Evolutionary conservation across 257 asterid genomes (phyloP), one percentile per base, ranked within the genome.

Genomic region (Gentiana dahurica): DNA sequence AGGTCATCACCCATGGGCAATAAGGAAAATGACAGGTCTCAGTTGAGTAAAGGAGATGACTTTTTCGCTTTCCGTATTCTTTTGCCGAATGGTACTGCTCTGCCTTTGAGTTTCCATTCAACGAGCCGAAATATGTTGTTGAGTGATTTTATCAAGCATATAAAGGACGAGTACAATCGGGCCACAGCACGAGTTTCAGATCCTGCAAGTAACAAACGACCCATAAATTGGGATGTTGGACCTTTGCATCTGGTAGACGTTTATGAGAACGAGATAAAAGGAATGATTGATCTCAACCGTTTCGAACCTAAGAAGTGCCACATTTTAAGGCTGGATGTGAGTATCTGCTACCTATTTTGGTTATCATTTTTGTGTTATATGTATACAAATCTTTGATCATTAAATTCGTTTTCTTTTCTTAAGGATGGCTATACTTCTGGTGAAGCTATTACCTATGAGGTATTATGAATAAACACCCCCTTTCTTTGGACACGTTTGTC

Each of bases 351-450:
- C 43, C 51, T 34, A 34, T 51, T 24, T 15, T 39, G 48, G 34
- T 34, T 36, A 63, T 8, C 0, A 34, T 9, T 34, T 54, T 8
- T 44, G 33, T 9, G 12, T 12, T 41, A 63, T 36, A 0, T 54
- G 44, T 6, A 61, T 15, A 46, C 38, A 65, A 44, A 37, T 58
- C 49, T 44, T 44, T 56, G 33, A 38, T 47, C 36, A 45, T 50
- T 55, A n/a, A 52, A 54, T 55, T 60, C 44, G 8, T 39, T 39
- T 49, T n/a, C 35, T 12, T 15, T 48, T 41, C 67, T 48, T 52
- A 55, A 87, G 95, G 95, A 83, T 62, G 95, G 95, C 9, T 39
- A 39, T 8, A 39, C 45, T 39, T 83, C 79, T 54, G 49, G 58
- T 12, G 86, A 72, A 57, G 66, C 74, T 1, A 82, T 59, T 3